Base-by-base conservation (phyloP, 768 basidiomycete genomes). In the Astraeus odoratus region DNA sequence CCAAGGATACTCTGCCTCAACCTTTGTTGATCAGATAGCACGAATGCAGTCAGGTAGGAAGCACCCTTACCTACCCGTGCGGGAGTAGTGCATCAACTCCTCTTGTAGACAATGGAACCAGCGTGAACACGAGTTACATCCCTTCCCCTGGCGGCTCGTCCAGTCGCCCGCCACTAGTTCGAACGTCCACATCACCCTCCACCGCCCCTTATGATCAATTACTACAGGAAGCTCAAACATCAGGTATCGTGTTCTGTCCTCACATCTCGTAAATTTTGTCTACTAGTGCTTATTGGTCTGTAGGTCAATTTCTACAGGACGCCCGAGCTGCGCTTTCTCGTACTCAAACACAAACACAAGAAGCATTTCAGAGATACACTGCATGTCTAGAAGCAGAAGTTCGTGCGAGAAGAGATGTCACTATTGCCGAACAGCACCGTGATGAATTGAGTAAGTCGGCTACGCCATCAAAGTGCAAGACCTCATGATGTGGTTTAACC, bases 291-390 rank as follows among this genome's bases (percentile, higher is more conserved):
- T 49, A 55, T 45, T 31, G 44, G 44, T 16, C 30, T 27, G 46
- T 60, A 82, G 78, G 77, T 53, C 74, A 80, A 71, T 74, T 75
- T 49, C 68, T 86, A 36, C 77, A 79, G 60, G 76, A 73, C 40
- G 74, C 80, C 16, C 79, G 82, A 25, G 69, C 70, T 38, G 70
- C 78, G 4, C 67, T 84, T n/a, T 54, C 72, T 35, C 74, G 81
- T 35, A 80, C 81, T 18, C 81, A 82, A 56, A 78, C 81, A 55
- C 82, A 84, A 40, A 80, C 82, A 0, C 81, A 85, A 54, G 83
- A 85, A 34, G 75, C 82, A 3, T 83, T 85, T 55, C 70, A 79
- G 57, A 68, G 77, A 41, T 86, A 86, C 54, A 85, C 77, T 9
- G 71, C 76, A 9, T 83, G 78, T 62, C 67, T 86, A 15, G 83